Evolutionary conservation across 2,329 filamentous ascomycete genomes (phyloP), one percentile per base, ranked within the genome.

Genomic region (Paecilomyces sp.): DNA sequence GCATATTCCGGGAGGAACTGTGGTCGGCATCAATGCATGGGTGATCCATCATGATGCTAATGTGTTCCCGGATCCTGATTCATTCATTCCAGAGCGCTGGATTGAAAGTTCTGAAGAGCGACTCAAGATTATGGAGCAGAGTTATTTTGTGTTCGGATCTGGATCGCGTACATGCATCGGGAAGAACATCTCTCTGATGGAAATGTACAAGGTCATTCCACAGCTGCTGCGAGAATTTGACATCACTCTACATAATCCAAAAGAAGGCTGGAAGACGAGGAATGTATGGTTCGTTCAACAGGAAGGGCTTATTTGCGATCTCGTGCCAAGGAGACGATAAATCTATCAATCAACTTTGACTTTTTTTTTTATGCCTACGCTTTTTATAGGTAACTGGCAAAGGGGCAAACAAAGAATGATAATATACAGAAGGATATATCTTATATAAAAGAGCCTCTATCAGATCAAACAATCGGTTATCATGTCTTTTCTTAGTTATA

Each of bases 11-110:
- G 64, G 63, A 12, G 75, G 73, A 15, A 77, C 73, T 7, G 63
- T 74, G 22, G 67, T 78, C 25, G 77, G 76, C n/a, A 68, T 77
- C 33, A 79, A 63, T 30, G 57, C 52, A 12, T 64, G 58, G 57
- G 59, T 63, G 11, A 41, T 62, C 9, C 58, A 58, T 55, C 60
- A 57, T 7, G 57, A 61, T 18, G 57, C 63, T 12, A 28, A 50
- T 1, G 65, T 67, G 41, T 73, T 72, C 30, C 55, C 64, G 11
- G 62, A 71, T 22, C 60, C 71, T 4, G 63, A 68, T 7, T 61
- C 63, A 2, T 73, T 68, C 13, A 60, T 67, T 6, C 71, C 71
- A 0, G 69, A 72, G 54, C 62, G 69, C 41, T 72, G 69, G 68
- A 58, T 71, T 22, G 62, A 65, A 6, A 57, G 51, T 28, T 58